Evolutionary conservation across 805 yeast species (phyloP).

Genomic region (Suhomyces faveliae): DNA sequence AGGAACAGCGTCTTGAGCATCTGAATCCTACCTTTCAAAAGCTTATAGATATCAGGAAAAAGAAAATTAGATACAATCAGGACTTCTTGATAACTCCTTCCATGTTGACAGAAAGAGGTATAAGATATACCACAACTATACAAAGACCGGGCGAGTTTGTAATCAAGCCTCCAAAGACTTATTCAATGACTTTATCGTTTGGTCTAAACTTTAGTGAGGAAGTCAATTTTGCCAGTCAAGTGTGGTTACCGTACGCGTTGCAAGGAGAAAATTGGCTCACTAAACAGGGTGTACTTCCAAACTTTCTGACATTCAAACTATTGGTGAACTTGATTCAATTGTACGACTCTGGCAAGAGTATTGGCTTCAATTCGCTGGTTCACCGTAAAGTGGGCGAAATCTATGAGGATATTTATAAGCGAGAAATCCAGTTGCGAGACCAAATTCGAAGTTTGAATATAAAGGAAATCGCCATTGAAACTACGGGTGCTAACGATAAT

Average conservation of each 20-base stretch:
- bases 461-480: conserved; percentile 20
- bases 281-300: conserved; percentile 49
- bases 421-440: conserved; percentile 46
- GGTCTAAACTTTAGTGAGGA: conserved; percentile 59
- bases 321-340: conserved; percentile 46
- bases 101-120: conserved; percentile 46
- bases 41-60: conserved; percentile 11
- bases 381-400: conserved; percentile 32
- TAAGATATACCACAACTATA: conserved; percentile 44
- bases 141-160: conserved; percentile 65
- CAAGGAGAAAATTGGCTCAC: conserved; percentile 53
- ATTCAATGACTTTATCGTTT: conserved; percentile 48
- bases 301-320: conserved; percentile 50
- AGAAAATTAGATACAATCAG: conserved; percentile 29
- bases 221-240: conserved; percentile 53
- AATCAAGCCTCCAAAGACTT: conserved; percentile 56
- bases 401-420: conserved; percentile 30
- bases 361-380: conserved; percentile 34
- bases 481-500: conserved; percentile 9
- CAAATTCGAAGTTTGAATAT: conserved; percentile 29
- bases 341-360: conserved; percentile 31
- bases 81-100: conserved; percentile 53
- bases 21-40: conserved; percentile 21
- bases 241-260: conserved; percentile 53
- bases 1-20: conserved; percentile 30